Percentiles rank a stretch among this genome's conserved stretches.
These are phyloP conservation scores for Malus orientalis DNA, from an alignment of 306 rosid species.

Conservation along the genomic window DNA sequence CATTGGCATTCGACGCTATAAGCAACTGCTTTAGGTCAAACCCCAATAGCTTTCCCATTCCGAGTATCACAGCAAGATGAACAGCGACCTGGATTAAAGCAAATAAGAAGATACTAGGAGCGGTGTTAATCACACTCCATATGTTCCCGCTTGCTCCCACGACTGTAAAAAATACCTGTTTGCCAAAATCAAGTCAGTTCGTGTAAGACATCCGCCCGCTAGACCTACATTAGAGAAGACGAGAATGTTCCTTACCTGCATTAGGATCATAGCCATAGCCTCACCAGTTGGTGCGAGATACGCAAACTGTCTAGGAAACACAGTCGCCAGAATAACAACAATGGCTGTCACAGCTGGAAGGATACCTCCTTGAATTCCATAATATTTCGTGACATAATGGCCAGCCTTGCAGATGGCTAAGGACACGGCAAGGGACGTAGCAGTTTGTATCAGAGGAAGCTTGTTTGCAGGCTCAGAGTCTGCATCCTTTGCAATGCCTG, in stretches of 20 bases:
- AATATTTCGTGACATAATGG: conserved; percentile 25
- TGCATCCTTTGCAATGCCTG: conserved; percentile 19
- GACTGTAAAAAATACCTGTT: conserved; percentile 41
- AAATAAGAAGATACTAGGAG: conserved; percentile 40
- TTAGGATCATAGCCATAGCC: conserved; percentile 43
- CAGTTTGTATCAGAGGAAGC: conserved; percentile 34
- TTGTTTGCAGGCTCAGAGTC: conserved; percentile 16
- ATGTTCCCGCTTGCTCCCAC: conserved; percentile 46
- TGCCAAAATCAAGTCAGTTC: background rate
- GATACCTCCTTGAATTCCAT: conserved; percentile 38
- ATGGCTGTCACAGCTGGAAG: conserved; percentile 42
- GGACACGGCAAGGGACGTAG: conserved; percentile 33
- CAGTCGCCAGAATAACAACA: conserved; percentile 33
- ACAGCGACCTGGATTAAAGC: conserved; percentile 30
- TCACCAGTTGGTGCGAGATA: conserved; percentile 46
- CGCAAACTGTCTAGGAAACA: conserved; percentile 28
- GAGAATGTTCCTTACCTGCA: conserved; percentile 23
- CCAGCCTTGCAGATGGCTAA: conserved; percentile 45
- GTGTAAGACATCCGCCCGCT: too few relatives aligned
- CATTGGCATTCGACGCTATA: conserved; percentile 49
- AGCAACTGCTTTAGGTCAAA: conserved; percentile 36
- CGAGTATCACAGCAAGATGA: conserved; percentile 38
- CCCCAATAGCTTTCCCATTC: conserved; percentile 37
- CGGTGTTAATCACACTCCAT: conserved; percentile 36
- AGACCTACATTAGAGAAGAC: background rate